Evolutionary conservation across 2,329 filamentous ascomycete species (phyloP).

Genomic region (Trichoderma sp.): DNA sequence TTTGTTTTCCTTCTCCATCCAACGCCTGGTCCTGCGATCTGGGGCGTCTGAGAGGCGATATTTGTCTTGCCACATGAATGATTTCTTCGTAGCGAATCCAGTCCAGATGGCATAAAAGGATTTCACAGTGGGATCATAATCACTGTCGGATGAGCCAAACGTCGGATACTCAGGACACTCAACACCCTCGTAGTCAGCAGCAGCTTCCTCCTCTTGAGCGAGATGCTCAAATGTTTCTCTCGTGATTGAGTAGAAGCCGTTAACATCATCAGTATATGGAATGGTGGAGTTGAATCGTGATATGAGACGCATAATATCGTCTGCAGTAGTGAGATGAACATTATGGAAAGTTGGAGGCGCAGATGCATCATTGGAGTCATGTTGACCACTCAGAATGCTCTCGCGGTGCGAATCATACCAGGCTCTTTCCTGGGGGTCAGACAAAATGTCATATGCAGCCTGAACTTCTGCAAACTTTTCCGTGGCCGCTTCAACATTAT

Average conservation of each 20-base stretch:
- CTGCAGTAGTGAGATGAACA: constrained; percentile 72
- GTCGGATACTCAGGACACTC: constrained; percentile 68
- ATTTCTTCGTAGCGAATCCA: constrained; percentile 78
- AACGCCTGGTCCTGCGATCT: constrained; percentile 74
- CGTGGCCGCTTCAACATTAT: constrained; percentile 80
- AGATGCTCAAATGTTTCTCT: constrained; percentile 76
- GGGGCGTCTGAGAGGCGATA: constrained; percentile 83
- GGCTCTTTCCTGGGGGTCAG: constrained; percentile 88
- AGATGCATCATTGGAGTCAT: constrained; percentile 42
- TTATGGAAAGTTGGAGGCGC: constrained; percentile 63
- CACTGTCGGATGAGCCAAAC: constrained; percentile 75
- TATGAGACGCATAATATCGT: constrained; percentile 76
- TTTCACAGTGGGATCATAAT: constrained; percentile 72
- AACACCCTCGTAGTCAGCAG: constrained; percentile 65
- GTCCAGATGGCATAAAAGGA: constrained; percentile 80
- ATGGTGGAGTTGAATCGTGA: constrained; percentile 75
- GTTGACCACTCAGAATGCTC: constrained; percentile 70
- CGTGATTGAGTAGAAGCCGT: constrained; percentile 81
- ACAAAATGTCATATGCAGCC: constrained; percentile 91
- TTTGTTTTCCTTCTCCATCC: constrained; percentile 96
- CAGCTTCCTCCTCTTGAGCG: constrained; percentile 73
- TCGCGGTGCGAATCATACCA: constrained; percentile 97
- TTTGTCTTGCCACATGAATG: constrained; percentile 84
- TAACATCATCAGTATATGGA: constrained; percentile 74
- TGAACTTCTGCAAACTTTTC: constrained; percentile 87